phyloP scores from a whole-genome alignment of 2,329 filamentous ascomycete genomes.

The Neophaeococcomyces aloes region DNA sequence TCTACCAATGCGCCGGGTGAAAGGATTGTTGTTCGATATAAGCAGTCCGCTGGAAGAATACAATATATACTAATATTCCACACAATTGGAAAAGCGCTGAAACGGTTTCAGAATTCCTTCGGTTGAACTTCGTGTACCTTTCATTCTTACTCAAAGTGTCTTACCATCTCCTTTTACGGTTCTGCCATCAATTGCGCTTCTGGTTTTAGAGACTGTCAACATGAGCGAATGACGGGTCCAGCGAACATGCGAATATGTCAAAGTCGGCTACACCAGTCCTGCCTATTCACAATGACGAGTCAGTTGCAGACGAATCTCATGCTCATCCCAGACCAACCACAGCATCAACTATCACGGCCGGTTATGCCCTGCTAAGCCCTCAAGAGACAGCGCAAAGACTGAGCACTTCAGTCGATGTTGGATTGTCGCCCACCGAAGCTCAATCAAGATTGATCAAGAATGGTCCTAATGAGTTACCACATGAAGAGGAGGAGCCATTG shows the following conservation, averaged over 20 bases:
- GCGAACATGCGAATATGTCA: conserved; percentile 50
- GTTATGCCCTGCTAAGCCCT: conserved; percentile 57
- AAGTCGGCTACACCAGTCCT: conserved; percentile 48
- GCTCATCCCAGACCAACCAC: conserved; percentile 2
- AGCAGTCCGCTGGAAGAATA: no score
- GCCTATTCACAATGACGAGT: conserved; percentile 44
- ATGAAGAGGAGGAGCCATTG: conserved; percentile 83
- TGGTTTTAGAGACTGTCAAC: neutral
- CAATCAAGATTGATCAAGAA: conserved; percentile 66
- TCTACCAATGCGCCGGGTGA: no score
- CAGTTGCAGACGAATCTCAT: conserved; percentile 10
- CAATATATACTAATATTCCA: no score
- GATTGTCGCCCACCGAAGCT: conserved; percentile 71
- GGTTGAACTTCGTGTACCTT: no score
- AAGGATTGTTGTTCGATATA: no score
- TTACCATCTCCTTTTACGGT: no score
- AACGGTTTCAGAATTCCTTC: no score
- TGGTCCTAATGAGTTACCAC: conserved; percentile 88
- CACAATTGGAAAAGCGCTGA: no score
- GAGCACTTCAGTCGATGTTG: conserved; percentile 70
- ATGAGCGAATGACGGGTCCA: conserved; percentile 17
- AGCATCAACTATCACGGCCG: conserved; percentile 33
- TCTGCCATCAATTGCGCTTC: neutral
- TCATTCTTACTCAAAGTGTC: no score
- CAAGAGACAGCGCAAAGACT: conserved; percentile 68